A percentile compares a stretch with the other conserved stretches of the same genome.
These are phyloP conservation scores for Suhomyces emberorum DNA, from an alignment of 805 yeast species.

Conservation along the genomic window DNA sequence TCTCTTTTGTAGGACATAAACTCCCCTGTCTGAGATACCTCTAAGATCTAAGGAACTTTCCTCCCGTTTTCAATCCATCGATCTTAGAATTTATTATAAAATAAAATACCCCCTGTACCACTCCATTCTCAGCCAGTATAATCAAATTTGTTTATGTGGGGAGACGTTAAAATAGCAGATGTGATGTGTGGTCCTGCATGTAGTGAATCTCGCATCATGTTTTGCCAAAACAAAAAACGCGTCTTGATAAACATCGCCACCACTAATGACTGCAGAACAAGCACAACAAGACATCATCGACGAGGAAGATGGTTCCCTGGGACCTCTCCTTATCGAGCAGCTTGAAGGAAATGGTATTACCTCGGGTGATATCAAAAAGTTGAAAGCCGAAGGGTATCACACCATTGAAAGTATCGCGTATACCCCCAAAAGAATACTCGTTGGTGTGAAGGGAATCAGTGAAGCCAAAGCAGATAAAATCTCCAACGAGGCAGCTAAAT, in stretches of 20 bases:
- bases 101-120: too few relatives aligned
- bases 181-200: too few relatives aligned
- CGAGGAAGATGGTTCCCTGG: slow-evolving; percentile 53
- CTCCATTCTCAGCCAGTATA: too few relatives aligned
- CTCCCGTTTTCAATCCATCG: too few relatives aligned
- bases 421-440: slow-evolving; percentile 77
- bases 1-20: too few relatives aligned
- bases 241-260: slow-evolving; percentile 1
- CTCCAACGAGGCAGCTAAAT: slow-evolving; percentile 74
- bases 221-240: too few relatives aligned
- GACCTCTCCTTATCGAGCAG: slow-evolving; percentile 53
- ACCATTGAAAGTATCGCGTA: slow-evolving; percentile 93
- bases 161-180: too few relatives aligned
- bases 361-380: slow-evolving; percentile 69
- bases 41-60: too few relatives aligned
- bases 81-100: too few relatives aligned
- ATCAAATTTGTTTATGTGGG: too few relatives aligned
- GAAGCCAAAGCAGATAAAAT: slow-evolving; percentile 92
- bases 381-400: slow-evolving; percentile 77
- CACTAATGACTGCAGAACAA: slow-evolving; percentile 10
- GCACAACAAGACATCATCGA: slow-evolving; percentile 22
- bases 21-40: too few relatives aligned
- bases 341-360: slow-evolving; percentile 85
- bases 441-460: slow-evolving; percentile 84
- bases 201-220: too few relatives aligned